These are phyloP conservation scores for Aureobasidium musti DNA, from an alignment of 2,329 filamentous ascomycete genomes.

Conservation along the genomic window DNA sequence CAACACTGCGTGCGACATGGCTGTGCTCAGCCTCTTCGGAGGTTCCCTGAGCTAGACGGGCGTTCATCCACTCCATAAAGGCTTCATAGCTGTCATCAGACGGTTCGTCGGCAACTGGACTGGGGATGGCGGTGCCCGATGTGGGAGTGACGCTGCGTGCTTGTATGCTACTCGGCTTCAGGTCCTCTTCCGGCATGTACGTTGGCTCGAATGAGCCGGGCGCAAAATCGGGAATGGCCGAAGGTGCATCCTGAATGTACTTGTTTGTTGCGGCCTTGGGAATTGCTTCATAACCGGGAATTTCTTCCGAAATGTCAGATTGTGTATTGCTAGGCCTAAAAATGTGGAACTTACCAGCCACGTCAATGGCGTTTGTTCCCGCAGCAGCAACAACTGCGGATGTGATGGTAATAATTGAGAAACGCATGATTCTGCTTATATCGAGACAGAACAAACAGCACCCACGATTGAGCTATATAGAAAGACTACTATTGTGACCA, in stretches of 20 bases:
- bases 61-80: background rate
- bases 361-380: background rate
- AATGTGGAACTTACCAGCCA: background rate
- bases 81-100: background rate
- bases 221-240: background rate
- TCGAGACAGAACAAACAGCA: background rate
- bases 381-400: background rate
- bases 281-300: constrained; percentile 1
- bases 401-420: background rate
- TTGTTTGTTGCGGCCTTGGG: constrained; percentile 1
- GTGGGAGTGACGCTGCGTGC: background rate
- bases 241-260: background rate
- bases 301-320: background rate
- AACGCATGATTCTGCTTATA: constrained; percentile 7
- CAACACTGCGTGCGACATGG: background rate
- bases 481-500: background rate
- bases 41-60: background rate
- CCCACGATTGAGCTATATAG: background rate
- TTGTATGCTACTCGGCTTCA: background rate
- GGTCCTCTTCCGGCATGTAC: constrained; percentile 19
- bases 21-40: background rate
- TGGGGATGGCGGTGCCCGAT: background rate
- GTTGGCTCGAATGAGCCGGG: background rate
- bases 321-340: background rate
- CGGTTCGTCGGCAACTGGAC: background rate